Base-by-base conservation (phyloP, 768 basidiomycete species). In the Austroboletus eburneus region DNA sequence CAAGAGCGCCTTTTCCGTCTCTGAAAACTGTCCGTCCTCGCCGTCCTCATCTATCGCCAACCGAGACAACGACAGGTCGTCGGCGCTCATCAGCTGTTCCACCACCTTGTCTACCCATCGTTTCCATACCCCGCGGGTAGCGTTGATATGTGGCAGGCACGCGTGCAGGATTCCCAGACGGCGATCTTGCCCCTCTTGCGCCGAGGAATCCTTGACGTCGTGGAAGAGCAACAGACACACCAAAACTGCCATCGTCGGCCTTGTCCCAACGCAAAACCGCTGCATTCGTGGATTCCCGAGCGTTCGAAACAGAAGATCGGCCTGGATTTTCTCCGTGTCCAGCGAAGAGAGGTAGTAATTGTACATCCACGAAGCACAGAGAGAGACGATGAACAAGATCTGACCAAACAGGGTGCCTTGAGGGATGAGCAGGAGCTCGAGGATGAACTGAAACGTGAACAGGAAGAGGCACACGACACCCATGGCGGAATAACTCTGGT, bases 381-480 rank as follows among this genome's bases (percentile, higher is more conserved):
- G 51, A 4, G 62, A 59, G 38, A 46, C 5, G 22, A 69, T 36
- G 42, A 68, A 67, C 61, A 68, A 58, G 46, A 61, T 48, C 48
- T 67, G 64, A 20, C 67, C 63, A 25, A 69, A 65, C 4, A 67
- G 40, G 5, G 54, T 50, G n/a, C 58, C 61, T 25, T 65, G 63
- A 1, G 66, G 66, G 22, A 67, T 55, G 43, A 68, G 57, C 34
- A 68, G 54, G 29, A 69, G 55, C 47, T 68, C 63, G 20, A 56
- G 46, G 37, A 69, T 49, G 49, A 65, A 62, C 25, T 70, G 61
- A 24, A 47, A 40, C 17, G 57, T 56, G 39, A 65, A 54, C 9
- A 69, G 43, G 40, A 63, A 48, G 14, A 63, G 54, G 39, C 56
- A 63, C 18, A 57, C 30, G 29, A 43, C 27, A 46, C 56, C 54